These are phyloP conservation scores for Phyllosticta paracitricarpa DNA, from an alignment of 2,329 filamentous ascomycete species.

Conservation along the genomic window DNA sequence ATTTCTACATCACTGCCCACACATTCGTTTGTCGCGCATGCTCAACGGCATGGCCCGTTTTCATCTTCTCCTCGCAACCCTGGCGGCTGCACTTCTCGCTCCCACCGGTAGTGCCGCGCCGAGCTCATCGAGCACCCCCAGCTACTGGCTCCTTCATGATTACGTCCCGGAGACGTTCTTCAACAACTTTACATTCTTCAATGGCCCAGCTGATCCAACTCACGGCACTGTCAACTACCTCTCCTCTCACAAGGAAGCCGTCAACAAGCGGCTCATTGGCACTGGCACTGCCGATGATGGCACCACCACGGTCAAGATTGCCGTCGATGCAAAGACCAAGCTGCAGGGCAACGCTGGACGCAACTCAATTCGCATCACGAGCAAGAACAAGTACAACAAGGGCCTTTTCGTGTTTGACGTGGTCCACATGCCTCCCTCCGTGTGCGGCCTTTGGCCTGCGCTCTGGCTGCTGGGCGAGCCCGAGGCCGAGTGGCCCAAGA, in stretches of 20 bases:
- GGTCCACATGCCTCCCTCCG: constrained; percentile 23
- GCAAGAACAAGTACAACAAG: constrained; percentile 21
- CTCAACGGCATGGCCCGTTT: constrained; percentile 1
- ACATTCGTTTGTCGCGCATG: neutral
- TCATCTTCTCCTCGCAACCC: neutral
- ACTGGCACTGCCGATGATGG: constrained; percentile 25
- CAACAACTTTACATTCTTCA: constrained; percentile 34
- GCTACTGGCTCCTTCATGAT: constrained; percentile 30
- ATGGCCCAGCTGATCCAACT: constrained; percentile 31
- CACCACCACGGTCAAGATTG: constrained; percentile 26
- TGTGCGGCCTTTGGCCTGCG: constrained; percentile 26
- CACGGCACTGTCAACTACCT: constrained; percentile 34
- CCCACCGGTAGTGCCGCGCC: neutral
- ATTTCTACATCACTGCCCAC: neutral
- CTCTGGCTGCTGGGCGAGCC: constrained; percentile 22
- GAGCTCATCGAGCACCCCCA: neutral
- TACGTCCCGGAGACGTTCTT: constrained; percentile 35
- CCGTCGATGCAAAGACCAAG: constrained; percentile 30
- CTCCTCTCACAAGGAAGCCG: neutral
- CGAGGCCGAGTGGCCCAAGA: constrained; percentile 22
- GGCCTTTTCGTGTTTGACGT: constrained; percentile 26
- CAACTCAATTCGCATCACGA: constrained; percentile 21
- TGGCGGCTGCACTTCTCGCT: neutral
- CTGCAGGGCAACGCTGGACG: constrained; percentile 14
- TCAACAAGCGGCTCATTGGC: constrained; percentile 12